A percentile compares a stretch with the other conserved stretches of the same genome.
These are phyloP conservation scores for Leccinum broughii DNA, from an alignment of 768 basidiomycete genomes.

Conservation along the genomic window DNA sequence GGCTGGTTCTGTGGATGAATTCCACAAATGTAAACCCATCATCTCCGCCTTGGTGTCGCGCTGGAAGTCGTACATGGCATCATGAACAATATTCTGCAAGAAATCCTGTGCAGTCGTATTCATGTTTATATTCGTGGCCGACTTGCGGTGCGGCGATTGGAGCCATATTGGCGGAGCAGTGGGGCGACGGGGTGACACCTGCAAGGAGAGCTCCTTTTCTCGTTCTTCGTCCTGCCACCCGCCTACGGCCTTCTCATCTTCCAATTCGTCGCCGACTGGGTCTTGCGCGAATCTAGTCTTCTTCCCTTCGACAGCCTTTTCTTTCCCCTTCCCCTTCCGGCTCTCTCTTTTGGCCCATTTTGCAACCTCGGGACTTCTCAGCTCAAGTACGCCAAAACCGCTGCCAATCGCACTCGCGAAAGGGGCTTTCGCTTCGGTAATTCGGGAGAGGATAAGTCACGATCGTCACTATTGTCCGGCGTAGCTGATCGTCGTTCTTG, in stretches of 20 bases:
- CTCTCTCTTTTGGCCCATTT: too few species aligned
- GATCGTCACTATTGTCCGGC: too few species aligned
- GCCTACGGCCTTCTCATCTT: conserved; percentile 4
- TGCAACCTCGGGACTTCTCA: too few species aligned
- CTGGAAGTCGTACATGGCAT: conserved; percentile 74
- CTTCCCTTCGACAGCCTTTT: too few species aligned
- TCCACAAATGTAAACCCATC: conserved; percentile 61
- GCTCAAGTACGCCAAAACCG: too few species aligned
- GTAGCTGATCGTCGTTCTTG: too few species aligned
- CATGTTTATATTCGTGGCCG: conserved; percentile 25
- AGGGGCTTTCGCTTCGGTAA: too few species aligned
- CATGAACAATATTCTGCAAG: conserved; percentile 62
- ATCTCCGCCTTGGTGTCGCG: conserved; percentile 70
- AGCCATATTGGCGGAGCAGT: conserved; percentile 38
- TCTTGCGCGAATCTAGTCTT: too few species aligned
- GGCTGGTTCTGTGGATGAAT: too few species aligned
- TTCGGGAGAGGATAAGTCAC: too few species aligned
- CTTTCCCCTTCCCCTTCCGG: too few species aligned
- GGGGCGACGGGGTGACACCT: conserved; percentile 57
- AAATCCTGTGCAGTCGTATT: conserved; percentile 51
- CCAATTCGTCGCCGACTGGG: conserved; percentile 13
- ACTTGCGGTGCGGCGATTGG: conserved; percentile 40
- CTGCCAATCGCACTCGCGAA: too few species aligned
- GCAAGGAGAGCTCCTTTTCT: conserved; percentile 46
- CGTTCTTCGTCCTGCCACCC: conserved; percentile 22